These are phyloP conservation scores for Plasmodium blacklocki DNA, from an alignment of 169 alveolate genomes.

Conservation along the genomic window DNA sequence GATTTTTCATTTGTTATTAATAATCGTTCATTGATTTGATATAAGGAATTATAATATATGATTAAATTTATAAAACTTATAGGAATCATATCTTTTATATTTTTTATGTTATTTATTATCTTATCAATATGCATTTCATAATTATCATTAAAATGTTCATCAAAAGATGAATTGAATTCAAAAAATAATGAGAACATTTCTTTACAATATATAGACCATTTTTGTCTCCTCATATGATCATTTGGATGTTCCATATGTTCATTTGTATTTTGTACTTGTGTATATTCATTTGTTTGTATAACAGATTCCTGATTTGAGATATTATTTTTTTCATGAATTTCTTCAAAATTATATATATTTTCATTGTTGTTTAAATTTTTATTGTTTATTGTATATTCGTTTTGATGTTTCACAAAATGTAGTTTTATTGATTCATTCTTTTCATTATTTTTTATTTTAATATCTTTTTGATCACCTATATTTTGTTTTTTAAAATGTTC, in stretches of 20 bases:
- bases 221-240: constrained; percentile 21
- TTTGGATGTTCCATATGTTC: background rate
- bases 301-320: background rate
- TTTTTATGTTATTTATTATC: constrained; percentile 20
- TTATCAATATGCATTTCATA: constrained; percentile 43
- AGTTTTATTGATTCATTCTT: too few relatives aligned
- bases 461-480: too few relatives aligned
- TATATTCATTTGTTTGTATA: background rate
- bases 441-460: too few relatives aligned
- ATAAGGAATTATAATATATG: constrained; percentile 36
- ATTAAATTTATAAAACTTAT: constrained; percentile 34
- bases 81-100: constrained; percentile 32
- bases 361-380: background rate
- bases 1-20: background rate
- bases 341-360: background rate
- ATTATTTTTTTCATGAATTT: background rate
- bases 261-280: background rate
- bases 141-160: constrained; percentile 34
- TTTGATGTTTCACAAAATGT: too few relatives aligned
- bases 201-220: constrained; percentile 45
- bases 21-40: constrained; percentile 31
- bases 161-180: constrained; percentile 66
- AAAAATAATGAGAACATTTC: constrained; percentile 58
- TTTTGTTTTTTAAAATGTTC: too few relatives aligned
- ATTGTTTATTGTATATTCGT: too few relatives aligned